phyloP scores from a whole-genome alignment of 257 asterid species.

The Marsdenia floribunda region DNA sequence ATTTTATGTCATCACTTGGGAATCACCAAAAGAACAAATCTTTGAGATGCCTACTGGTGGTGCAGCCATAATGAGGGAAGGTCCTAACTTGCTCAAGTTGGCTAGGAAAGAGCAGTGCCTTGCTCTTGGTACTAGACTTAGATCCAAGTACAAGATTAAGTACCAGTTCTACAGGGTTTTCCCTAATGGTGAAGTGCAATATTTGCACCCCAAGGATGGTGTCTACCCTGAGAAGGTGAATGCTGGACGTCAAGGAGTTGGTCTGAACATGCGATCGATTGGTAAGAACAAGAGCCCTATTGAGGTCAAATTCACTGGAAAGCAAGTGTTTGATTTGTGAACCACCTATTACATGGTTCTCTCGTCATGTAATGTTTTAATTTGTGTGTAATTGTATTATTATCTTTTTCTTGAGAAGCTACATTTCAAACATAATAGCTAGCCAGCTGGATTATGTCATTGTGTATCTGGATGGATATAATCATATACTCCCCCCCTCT shows the following conservation, averaged over 20 bases:
- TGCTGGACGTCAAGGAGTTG: slow-evolving; percentile 79
- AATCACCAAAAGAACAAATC: slow-evolving; percentile 88
- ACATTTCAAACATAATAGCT: slow-evolving; percentile 6
- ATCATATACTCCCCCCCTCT: background rate
- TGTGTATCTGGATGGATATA: background rate
- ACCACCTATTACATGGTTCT: background rate
- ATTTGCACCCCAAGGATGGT: slow-evolving; percentile 94
- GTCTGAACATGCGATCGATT: slow-evolving; percentile 61
- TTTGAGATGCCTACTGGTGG: slow-evolving; percentile 99
- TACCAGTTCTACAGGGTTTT: slow-evolving; percentile 87
- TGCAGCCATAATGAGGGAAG: slow-evolving; percentile 91
- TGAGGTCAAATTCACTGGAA: slow-evolving; percentile 92
- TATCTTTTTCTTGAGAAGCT: slow-evolving; percentile 9
- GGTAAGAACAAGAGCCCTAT: slow-evolving; percentile 77
- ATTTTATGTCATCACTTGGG: slow-evolving; percentile 93
- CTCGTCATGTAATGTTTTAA: background rate
- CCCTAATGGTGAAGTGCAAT: slow-evolving; percentile 93
- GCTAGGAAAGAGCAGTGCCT: slow-evolving; percentile 92
- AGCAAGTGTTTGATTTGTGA: slow-evolving; percentile 70
- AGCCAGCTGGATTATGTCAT: background rate
- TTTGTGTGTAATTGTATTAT: background rate
- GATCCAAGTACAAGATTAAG: slow-evolving; percentile 88
- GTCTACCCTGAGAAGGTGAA: slow-evolving; percentile 96
- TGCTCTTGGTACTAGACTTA: slow-evolving; percentile 73
- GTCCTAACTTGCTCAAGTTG: slow-evolving; percentile 76